A percentile compares a stretch with the other conserved stretches of the same genome.
Conservation (phyloP, 441 rosid species). For the Monsonia emarginata region DNA sequence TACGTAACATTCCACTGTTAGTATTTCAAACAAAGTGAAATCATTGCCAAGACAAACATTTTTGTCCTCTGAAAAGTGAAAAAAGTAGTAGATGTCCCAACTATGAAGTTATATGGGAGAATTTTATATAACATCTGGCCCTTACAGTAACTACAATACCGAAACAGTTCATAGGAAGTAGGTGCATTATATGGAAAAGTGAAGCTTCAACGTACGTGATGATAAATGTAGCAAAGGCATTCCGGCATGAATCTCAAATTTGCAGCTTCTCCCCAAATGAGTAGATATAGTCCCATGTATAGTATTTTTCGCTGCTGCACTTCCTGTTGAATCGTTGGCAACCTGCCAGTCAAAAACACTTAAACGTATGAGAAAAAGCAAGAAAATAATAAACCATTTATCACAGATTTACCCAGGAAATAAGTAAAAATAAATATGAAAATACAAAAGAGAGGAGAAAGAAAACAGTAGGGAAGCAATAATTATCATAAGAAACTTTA, state of each 20-base stretch:
- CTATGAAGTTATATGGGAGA: neutral
- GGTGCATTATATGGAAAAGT: neutral
- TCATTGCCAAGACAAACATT: neutral
- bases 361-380: neutral
- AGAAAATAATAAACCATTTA: neutral
- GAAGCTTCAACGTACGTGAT: conserved; percentile 53
- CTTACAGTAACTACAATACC: neutral
- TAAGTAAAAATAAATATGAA: neutral
- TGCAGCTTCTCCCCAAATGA: conserved; percentile 99
- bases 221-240: conserved; percentile 93
- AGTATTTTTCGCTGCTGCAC: conserved; percentile 93
- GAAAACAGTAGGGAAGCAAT: neutral
- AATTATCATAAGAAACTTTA: neutral
- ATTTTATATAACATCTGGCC: neutral
- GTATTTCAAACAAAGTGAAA: neutral
- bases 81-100: neutral
- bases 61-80: too few species aligned
- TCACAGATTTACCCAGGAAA: neutral
- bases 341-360: conserved; percentile 41
- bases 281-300: conserved; percentile 90
- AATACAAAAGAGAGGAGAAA: neutral
- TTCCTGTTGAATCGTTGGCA: conserved; percentile 97
- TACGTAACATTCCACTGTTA: neutral
- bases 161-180: neutral
- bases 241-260: conserved; percentile 99